Percentiles rank a stretch among this genome's conserved stretches.
Evolutionary conservation across 164 flowering plant species (phyloP).

Genomic region (Nelumbo lutea): DNA sequence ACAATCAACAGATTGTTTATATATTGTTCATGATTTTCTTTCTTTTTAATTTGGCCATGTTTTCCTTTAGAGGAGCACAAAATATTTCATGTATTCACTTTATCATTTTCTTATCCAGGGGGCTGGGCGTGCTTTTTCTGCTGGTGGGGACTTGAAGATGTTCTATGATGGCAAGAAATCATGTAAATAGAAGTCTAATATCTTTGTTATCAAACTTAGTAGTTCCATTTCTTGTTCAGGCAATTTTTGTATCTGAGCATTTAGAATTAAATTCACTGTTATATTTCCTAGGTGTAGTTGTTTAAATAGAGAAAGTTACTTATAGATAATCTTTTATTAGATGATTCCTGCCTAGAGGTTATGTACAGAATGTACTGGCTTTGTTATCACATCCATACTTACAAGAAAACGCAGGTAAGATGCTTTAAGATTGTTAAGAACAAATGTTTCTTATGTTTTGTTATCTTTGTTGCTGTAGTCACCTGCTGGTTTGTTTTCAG

Average conservation of each 20-base stretch:
- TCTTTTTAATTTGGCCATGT: not conserved
- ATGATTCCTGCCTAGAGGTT: conserved; percentile 88
- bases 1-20: not conserved
- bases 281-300: not conserved
- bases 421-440: not conserved
- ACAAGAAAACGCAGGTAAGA: conserved; percentile 75
- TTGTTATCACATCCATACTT: conserved; percentile 80
- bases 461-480: not conserved
- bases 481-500: conserved; percentile 30
- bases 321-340: conserved; percentile 31
- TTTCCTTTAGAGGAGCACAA: not conserved
- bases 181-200: conserved; percentile 27
- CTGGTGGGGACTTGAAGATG: conserved; percentile 91
- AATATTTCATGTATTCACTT: not conserved
- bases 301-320: not conserved
- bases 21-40: not conserved
- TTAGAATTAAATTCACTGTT: not conserved
- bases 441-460: not conserved
- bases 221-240: not conserved
- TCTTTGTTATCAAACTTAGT: not conserved
- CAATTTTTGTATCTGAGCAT: not conserved
- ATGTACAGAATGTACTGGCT: conserved; percentile 98
- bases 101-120: conserved; percentile 41
- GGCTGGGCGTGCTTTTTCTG: conserved; percentile 94
- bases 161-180: conserved; percentile 70